Base-by-base conservation (phyloP, 805 yeast genomes). In the Saturnispora mendoncae region DNA sequence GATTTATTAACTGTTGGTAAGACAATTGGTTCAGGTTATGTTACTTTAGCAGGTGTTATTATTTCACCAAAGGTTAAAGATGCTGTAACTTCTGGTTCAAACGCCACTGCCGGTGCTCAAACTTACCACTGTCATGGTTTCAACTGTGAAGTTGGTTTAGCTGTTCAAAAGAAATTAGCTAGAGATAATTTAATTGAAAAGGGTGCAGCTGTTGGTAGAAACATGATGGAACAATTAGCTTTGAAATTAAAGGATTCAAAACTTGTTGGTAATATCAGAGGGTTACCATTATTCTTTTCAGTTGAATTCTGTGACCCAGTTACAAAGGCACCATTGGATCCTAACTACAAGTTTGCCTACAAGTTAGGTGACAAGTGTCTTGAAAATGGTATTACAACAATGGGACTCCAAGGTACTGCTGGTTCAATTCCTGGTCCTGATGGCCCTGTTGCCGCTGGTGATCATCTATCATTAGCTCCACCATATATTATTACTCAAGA, bases 241-340 rank as follows among this genome's bases (percentile, higher is more conserved):
- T 51, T 52, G 19, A 52, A 59, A 42, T 51, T 68, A 12, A 45
- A 51, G 21, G 53, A 49, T 10, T 48, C 58, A 33, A 55, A 58
- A 41, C 46, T 58, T 61, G 68, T 67, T 35, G 78, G 78, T 45
- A 72, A 71, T 42, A 66, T 72, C 23, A 65, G 78, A 60, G 80
- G 80, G 32, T 50, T 65, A 43, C 79, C 78, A 44, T 69, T 73
- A 8, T 74, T 74, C 60, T 70, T 78, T 71, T 66, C 72, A 1
- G 46, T 73, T 42, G 79, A 74, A 54, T 58, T 72, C 43, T 65
- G 71, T 50, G 60, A 71, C 52, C 65, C 64, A 38, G 51, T 37
- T 12, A 69, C 76, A 7, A 72, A 70, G 48, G 72, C 70, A 48
- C 64, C 69, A 33, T 70, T 71, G 50, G 55, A 53, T n/a, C 52